Conservation (phyloP, 2,329 filamentous ascomycete species). For the Ophiostoma sp. region DNA sequence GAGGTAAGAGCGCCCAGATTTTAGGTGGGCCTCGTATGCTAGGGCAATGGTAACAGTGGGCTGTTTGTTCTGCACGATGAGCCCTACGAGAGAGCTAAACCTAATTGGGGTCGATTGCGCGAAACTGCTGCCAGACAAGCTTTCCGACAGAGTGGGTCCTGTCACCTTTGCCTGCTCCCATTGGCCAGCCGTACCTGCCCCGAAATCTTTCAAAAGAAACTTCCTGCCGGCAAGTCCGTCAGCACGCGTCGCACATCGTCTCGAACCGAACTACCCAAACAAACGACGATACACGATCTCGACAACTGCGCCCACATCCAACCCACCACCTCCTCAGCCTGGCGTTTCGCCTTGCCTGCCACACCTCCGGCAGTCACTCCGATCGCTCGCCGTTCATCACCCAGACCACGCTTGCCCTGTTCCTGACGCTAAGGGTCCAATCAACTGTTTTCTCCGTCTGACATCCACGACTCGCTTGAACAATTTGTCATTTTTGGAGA, state of each 20-base stretch:
- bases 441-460: not conserved
- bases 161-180: too few relatives aligned
- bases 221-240: not conserved
- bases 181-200: not conserved
- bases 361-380: conserved; percentile 1
- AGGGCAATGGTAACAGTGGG: not conserved
- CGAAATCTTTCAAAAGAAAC: not conserved
- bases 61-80: not conserved
- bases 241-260: not conserved
- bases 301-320: not conserved
- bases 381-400: not conserved
- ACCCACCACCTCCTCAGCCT: not conserved
- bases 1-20: not conserved
- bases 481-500: not conserved
- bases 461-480: not conserved
- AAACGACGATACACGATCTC: not conserved
- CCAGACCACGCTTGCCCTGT: not conserved
- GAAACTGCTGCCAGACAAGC: not conserved
- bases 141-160: not conserved
- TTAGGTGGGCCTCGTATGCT: not conserved
- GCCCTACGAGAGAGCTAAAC: not conserved
- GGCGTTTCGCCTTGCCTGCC: not conserved
- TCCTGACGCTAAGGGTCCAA: not conserved
- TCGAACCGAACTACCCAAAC: conserved; percentile 14
- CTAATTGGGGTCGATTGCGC: not conserved